These are phyloP conservation scores for Cyphellophora europaea DNA, from an alignment of 2,329 filamentous ascomycete genomes.

Conservation along the genomic window DNA sequence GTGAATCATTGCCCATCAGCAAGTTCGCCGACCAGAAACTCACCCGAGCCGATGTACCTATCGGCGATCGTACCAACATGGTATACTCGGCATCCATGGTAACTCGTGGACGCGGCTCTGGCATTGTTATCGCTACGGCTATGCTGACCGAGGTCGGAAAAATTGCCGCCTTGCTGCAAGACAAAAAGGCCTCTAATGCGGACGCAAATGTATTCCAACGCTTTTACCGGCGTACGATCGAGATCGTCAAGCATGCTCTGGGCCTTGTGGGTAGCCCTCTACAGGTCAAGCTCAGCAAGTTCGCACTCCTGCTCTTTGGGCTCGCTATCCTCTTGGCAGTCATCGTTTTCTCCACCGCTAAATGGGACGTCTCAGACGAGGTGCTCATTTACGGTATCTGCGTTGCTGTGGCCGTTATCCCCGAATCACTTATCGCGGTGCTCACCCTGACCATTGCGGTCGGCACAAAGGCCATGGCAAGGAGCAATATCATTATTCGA, in stretches of 20 bases:
- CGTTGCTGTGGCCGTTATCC: constrained; percentile 45
- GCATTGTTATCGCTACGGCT: constrained; percentile 53
- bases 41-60: constrained; percentile 33
- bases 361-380: constrained; percentile 38
- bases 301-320: constrained; percentile 53
- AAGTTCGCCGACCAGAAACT: constrained; percentile 43
- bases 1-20: constrained; percentile 51
- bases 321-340: constrained; percentile 54
- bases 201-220: constrained; percentile 36
- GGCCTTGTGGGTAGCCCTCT: constrained; percentile 53
- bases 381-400: constrained; percentile 52
- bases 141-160: constrained; percentile 54
- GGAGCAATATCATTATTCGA: constrained; percentile 48
- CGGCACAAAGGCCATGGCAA: constrained; percentile 49
- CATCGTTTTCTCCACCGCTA: constrained; percentile 55
- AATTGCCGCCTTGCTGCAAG: constrained; percentile 50
- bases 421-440: constrained; percentile 54
- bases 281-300: constrained; percentile 54
- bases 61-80: constrained; percentile 54
- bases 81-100: constrained; percentile 53
- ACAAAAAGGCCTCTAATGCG: constrained; percentile 22
- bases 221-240: constrained; percentile 29
- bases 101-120: constrained; percentile 51
- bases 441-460: constrained; percentile 60
- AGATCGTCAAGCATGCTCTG: constrained; percentile 28